These are phyloP conservation scores for Ophiocordyceps camponoti-rufipedis DNA, from an alignment of 2,329 filamentous ascomycete genomes.

Conservation along the genomic window DNA sequence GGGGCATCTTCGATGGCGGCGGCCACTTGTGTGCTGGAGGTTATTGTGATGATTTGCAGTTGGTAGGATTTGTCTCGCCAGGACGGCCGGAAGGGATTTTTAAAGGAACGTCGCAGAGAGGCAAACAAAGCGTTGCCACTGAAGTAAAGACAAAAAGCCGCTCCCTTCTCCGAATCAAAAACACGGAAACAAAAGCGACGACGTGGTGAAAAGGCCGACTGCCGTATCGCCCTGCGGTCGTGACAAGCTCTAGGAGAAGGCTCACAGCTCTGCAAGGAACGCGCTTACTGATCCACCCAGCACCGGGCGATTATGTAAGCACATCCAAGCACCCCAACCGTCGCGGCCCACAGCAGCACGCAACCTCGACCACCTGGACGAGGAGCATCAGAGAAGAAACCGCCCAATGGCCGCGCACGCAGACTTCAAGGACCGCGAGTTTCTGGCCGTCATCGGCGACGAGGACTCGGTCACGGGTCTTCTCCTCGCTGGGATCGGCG, in stretches of 20 bases:
- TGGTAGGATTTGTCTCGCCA: not conserved
- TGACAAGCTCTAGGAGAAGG: not conserved
- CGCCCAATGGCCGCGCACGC: conserved; percentile 28
- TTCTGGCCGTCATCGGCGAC: conserved; percentile 93
- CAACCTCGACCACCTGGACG: not conserved
- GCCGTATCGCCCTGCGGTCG: not conserved
- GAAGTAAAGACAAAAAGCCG: not conserved
- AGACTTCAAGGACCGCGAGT: conserved; percentile 72
- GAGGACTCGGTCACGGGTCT: conserved; percentile 97
- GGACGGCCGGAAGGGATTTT: not conserved
- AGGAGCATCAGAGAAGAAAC: not conserved
- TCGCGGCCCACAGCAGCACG: no score
- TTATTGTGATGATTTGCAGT: not conserved
- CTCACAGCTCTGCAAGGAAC: not conserved
- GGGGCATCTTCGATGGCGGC: conserved; percentile 34
- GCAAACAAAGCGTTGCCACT: not conserved
- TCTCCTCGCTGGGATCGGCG: conserved; percentile 85
- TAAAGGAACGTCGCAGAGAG: not conserved
- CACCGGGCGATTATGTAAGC: not conserved
- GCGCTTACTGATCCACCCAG: not conserved
- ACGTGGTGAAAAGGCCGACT: not conserved
- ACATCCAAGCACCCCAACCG: no score
- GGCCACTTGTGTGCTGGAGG: not conserved
- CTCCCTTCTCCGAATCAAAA: not conserved
- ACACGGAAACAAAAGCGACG: not conserved